Conservation (phyloP, 495 filamentous ascomycete species). For the Collariella sp. region DNA sequence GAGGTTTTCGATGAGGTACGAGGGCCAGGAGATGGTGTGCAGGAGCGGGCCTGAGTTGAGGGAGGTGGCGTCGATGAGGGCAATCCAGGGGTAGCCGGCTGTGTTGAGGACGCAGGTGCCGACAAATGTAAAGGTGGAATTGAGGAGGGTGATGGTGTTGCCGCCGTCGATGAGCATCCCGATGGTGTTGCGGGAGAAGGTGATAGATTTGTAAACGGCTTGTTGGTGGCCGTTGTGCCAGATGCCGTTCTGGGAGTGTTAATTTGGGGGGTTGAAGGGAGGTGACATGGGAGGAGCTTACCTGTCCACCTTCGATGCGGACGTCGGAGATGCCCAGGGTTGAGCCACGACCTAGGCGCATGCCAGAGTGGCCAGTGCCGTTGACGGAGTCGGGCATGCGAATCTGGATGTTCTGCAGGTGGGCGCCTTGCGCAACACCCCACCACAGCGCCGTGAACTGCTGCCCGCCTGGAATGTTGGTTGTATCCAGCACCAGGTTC, state of each 20-base stretch:
- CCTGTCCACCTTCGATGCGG: constrained; percentile 30
- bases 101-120: constrained; percentile 50
- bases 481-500: constrained; percentile 62
- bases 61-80: constrained; percentile 31
- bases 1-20: constrained; percentile 38
- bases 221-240: constrained; percentile 60
- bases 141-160: constrained; percentile 44
- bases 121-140: constrained; percentile 45
- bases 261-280: not conserved
- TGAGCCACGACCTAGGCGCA: constrained; percentile 51
- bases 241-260: constrained; percentile 35
- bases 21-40: constrained; percentile 29
- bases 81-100: constrained; percentile 34
- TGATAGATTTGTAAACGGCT: constrained; percentile 59
- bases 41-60: constrained; percentile 35
- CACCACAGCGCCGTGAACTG: constrained; percentile 56
- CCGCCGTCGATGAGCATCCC: constrained; percentile 56
- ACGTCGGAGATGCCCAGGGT: constrained; percentile 31
- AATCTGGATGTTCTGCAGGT: constrained; percentile 62
- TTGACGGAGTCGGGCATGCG: constrained; percentile 42
- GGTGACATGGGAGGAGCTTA: constrained; percentile 5
- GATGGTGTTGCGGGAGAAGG: constrained; percentile 48
- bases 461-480: constrained; percentile 39
- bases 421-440: constrained; percentile 59
- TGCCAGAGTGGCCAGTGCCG: constrained; percentile 50